phyloP scores from a whole-genome alignment of 163 green algal species.

The Scenedesmus sp. region DNA sequence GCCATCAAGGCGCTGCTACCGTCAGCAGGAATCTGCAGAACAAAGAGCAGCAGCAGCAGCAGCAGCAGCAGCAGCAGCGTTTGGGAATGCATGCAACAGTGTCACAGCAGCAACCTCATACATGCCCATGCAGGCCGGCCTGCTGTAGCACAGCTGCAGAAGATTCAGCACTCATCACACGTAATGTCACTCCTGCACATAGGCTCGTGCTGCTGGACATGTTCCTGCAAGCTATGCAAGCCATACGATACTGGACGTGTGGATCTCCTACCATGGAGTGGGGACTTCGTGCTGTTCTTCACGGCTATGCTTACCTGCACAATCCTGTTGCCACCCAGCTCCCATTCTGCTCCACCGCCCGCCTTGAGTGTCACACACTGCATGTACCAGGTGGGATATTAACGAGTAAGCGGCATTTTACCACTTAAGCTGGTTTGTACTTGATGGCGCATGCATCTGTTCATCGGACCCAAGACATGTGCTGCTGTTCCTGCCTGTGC shows the following conservation, averaged over 20 bases:
- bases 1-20: background rate
- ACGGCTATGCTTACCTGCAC: slow-evolving; percentile 23
- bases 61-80: background rate
- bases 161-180: background rate
- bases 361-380: slow-evolving; percentile 48
- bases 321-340: slow-evolving; percentile 37
- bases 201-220: background rate
- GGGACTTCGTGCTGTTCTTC: background rate
- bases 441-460: background rate
- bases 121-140: background rate
- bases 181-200: too few relatives aligned
- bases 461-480: background rate
- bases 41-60: background rate
- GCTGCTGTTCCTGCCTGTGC: background rate
- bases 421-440: background rate
- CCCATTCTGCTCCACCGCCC: slow-evolving; percentile 33
- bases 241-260: too few relatives aligned
- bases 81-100: too few relatives aligned
- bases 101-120: too few relatives aligned
- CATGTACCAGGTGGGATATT: background rate
- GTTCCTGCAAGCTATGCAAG: background rate
- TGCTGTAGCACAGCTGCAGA: background rate
- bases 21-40: background rate
- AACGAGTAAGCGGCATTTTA: background rate
- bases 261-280: too few relatives aligned